Evolutionary conservation across 2,329 filamentous ascomycete genomes (phyloP).

Genomic region (Parafenestella ontariensis): DNA sequence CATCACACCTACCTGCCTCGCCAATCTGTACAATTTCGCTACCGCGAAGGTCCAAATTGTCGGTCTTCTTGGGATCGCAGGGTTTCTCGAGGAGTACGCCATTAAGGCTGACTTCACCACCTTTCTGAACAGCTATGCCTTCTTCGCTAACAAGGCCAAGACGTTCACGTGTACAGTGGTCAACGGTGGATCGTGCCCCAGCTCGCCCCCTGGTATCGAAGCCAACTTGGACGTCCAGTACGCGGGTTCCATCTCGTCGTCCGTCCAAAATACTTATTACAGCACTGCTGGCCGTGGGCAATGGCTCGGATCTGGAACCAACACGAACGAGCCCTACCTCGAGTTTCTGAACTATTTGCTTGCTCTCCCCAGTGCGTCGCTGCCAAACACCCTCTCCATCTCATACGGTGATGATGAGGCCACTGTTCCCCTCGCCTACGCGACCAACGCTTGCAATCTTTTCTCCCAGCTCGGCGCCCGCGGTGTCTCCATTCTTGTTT

Average conservation of each 20-base stretch:
- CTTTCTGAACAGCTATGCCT: constrained; percentile 26
- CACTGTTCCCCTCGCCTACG: constrained; percentile 65
- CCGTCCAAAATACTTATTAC: constrained; percentile 20
- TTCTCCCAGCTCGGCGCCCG: constrained; percentile 69
- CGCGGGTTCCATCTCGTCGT: constrained; percentile 28
- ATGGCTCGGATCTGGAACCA: constrained; percentile 51
- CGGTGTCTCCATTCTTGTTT: constrained; percentile 65
- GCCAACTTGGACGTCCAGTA: constrained; percentile 30
- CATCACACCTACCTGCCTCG: constrained; percentile 28
- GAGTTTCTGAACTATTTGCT: constrained; percentile 65
- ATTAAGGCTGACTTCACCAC: constrained; percentile 27
- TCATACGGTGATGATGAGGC: constrained; percentile 72
- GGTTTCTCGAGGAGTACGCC: constrained; percentile 32
- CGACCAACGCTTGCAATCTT: constrained; percentile 64
- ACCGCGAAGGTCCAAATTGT: constrained; percentile 17
- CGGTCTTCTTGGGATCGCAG: constrained; percentile 26
- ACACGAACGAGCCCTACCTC: constrained; percentile 71
- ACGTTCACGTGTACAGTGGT: constrained; percentile 22
- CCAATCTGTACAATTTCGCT: constrained; percentile 30
- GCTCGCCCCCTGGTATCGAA: constrained; percentile 23
- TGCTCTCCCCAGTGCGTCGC: constrained; percentile 56
- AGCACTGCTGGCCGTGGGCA: constrained; percentile 73
- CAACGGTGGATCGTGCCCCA: constrained; percentile 23
- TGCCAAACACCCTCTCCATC: constrained; percentile 68
- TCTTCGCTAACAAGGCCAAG: constrained; percentile 23